Conservation (phyloP, 2,329 filamentous ascomycete genomes). For the Epichloe baconii region DNA sequence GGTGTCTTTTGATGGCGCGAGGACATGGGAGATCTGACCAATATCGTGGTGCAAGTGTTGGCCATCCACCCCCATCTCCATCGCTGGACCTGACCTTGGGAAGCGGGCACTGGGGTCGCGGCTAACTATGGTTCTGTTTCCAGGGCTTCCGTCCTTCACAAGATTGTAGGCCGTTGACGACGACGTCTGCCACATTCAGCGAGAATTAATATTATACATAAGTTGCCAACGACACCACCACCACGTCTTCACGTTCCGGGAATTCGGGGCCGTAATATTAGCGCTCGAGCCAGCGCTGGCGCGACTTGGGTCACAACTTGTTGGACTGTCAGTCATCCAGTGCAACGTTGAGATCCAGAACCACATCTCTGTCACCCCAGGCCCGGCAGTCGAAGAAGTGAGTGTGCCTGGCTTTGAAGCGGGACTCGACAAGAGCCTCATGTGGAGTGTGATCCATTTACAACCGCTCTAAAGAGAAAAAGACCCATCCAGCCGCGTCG, state of each 20-base stretch:
- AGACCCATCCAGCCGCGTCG: conserved; percentile 6
- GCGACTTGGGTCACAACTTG: not conserved
- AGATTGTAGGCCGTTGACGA: not conserved
- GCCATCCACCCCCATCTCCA: not conserved
- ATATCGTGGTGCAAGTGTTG: not conserved
- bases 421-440: conserved; percentile 11
- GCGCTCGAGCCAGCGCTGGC: not conserved
- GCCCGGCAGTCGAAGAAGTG: conserved; percentile 6
- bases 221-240: not conserved
- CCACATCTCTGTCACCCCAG: conserved; percentile 6
- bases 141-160: not conserved
- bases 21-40: too few relatives aligned
- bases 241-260: not conserved
- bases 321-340: not conserved
- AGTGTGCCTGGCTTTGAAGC: conserved; percentile 6
- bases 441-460: conserved; percentile 10
- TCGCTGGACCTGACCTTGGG: not conserved
- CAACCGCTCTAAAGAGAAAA: conserved; percentile 3
- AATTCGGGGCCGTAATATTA: not conserved
- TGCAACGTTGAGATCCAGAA: conserved; percentile 6
- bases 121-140: conserved; percentile 1
- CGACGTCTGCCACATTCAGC: not conserved
- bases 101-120: not conserved
- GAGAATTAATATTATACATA: not conserved
- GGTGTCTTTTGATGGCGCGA: too few relatives aligned